A percentile compares a stretch with the other conserved stretches of the same genome.
Conservation (phyloP, 345 rosid genomes). For the Arabidopsis arenosa region DNA sequence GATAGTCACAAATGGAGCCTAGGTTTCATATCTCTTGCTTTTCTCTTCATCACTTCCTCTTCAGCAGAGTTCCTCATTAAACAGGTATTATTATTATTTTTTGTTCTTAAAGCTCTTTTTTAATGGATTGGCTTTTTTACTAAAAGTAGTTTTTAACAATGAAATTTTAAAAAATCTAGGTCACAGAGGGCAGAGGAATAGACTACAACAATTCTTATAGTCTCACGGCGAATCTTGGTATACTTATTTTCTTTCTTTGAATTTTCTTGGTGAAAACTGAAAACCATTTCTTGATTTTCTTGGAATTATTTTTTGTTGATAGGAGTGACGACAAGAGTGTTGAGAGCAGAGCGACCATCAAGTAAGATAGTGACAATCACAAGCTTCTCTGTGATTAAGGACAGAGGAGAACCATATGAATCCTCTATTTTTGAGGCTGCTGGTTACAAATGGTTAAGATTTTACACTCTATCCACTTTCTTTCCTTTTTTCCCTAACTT, state of each 20-base stretch:
- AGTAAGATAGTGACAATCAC: constrained; percentile 43
- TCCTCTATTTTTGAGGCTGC: constrained; percentile 41
- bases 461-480: neutral
- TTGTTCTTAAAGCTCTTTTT: neutral
- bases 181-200: constrained; percentile 25
- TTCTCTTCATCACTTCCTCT: constrained; percentile 40
- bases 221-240: constrained; percentile 32
- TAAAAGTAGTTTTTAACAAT: neutral
- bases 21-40: constrained; percentile 25
- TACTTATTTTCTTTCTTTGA: neutral
- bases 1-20: constrained; percentile 14
- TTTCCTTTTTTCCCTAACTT: neutral
- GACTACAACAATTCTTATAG: constrained; percentile 26
- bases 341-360: constrained; percentile 34
- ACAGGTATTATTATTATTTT: constrained; percentile 9
- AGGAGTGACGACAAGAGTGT: constrained; percentile 25
- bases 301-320: neutral
- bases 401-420: constrained; percentile 28
- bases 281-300: neutral
- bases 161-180: neutral
- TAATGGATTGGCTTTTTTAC: neutral
- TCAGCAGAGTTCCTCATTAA: constrained; percentile 31
- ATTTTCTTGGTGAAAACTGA: neutral
- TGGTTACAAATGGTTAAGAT: constrained; percentile 43
- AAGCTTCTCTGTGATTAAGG: constrained; percentile 35